Evolutionary conservation across 208 protist species (phyloP).

Genomic region (Trypanosoma congolense): DNA sequence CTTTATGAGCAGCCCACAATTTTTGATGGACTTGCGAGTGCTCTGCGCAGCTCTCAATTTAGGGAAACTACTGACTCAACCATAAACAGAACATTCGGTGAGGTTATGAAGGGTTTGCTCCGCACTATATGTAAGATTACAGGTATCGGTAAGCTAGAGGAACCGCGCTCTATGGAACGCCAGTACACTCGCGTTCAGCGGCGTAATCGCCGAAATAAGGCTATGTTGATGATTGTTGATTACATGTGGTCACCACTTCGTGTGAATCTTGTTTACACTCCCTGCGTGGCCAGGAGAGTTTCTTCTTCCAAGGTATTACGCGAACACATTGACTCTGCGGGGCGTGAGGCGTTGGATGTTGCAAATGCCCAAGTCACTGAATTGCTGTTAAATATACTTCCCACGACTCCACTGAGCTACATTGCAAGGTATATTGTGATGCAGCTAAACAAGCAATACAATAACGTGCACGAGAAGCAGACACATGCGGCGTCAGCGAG

Average conservation of each 20-base stretch:
- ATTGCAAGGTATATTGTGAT: slow-evolving; percentile 21
- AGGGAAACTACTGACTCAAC: slow-evolving; percentile 1
- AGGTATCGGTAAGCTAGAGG: slow-evolving; percentile 13
- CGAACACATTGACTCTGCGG: background rate
- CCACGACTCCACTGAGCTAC: slow-evolving; percentile 20
- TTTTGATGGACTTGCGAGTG: slow-evolving; percentile 23
- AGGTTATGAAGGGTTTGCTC: slow-evolving; percentile 11
- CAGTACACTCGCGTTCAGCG: slow-evolving; percentile 6
- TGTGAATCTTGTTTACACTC: slow-evolving; percentile 9
- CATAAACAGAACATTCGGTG: slow-evolving; percentile 6
- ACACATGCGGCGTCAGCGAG: background rate
- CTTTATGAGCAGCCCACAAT: slow-evolving; percentile 30
- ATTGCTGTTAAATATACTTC: slow-evolving; percentile 12
- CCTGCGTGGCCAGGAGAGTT: background rate
- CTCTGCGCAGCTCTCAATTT: slow-evolving; percentile 1
- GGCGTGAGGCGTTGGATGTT: too few relatives aligned
- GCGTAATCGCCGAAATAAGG: slow-evolving; percentile 14
- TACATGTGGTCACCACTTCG: slow-evolving; percentile 21
- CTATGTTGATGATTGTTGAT: slow-evolving; percentile 8
- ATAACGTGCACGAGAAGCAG: background rate
- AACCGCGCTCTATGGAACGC: slow-evolving; percentile 11
- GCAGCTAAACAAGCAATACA: slow-evolving; percentile 3
- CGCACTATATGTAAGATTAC: slow-evolving; percentile 15
- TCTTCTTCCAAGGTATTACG: background rate
- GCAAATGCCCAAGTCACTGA: background rate